These are phyloP conservation scores for Phytophthora quininea DNA, from an alignment of 352 stramenopile species.

Conservation along the genomic window DNA sequence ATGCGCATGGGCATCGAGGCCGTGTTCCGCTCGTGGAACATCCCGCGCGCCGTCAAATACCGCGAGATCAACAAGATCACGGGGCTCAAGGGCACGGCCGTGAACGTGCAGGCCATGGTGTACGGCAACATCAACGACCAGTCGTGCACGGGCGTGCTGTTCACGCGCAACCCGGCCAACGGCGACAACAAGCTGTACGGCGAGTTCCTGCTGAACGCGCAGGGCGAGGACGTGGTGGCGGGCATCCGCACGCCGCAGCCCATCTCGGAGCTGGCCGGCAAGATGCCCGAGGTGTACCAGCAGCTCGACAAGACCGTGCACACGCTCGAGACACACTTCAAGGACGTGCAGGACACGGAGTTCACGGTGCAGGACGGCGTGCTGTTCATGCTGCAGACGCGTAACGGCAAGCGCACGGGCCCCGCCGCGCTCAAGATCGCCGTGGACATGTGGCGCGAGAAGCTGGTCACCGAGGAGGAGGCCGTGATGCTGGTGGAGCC, in stretches of 20 bases:
- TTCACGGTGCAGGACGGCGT: slow-evolving; percentile 31
- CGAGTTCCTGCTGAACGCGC: slow-evolving; percentile 34
- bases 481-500: slow-evolving; percentile 35
- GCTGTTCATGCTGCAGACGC: slow-evolving; percentile 36
- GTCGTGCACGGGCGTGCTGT: slow-evolving; percentile 30
- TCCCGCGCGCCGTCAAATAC: slow-evolving; percentile 33
- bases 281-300: slow-evolving; percentile 33
- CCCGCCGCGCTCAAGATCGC: slow-evolving; percentile 26
- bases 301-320: slow-evolving; percentile 32
- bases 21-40: slow-evolving; percentile 35
- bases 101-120: slow-evolving; percentile 37
- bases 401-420: slow-evolving; percentile 30
- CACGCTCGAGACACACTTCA: slow-evolving; percentile 35
- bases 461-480: slow-evolving; percentile 35
- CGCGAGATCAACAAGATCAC: slow-evolving; percentile 38
- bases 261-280: slow-evolving; percentile 30
- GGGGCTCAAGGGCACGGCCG: slow-evolving; percentile 28
- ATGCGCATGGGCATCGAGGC: slow-evolving; percentile 36
- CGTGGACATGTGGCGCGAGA: slow-evolving; percentile 36
- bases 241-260: slow-evolving; percentile 30
- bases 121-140: slow-evolving; percentile 34
- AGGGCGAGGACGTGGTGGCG: slow-evolving; percentile 32
- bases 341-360: slow-evolving; percentile 34
- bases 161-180: slow-evolving; percentile 32
- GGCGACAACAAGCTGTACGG: slow-evolving; percentile 32